A percentile compares a stretch with the other conserved stretches of the same genome.
phyloP scores from a whole-genome alignment of 73 alveolate species.

The Paraurostyla sp. region DNA sequence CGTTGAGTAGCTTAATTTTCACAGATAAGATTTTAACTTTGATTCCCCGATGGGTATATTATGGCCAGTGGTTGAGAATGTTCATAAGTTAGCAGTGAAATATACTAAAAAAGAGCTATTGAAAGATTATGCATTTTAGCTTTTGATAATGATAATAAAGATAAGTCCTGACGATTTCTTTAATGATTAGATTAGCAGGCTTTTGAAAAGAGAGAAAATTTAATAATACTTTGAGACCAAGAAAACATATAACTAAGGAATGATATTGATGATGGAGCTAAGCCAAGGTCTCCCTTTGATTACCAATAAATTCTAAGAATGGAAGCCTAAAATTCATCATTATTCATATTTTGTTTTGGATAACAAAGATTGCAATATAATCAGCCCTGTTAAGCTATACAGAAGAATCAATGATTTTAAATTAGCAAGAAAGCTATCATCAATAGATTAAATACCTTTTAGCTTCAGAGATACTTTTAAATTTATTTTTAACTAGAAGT shows the following conservation, averaged over 20 bases:
- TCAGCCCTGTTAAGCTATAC: not conserved
- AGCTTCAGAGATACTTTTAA: conserved; percentile 46
- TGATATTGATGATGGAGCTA: conserved; percentile 14
- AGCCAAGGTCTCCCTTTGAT: not conserved
- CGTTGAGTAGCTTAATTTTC: conserved; percentile 28
- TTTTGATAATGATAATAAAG: conserved; percentile 15
- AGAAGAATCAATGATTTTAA: not conserved
- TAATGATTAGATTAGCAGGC: not conserved
- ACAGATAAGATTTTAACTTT: conserved; percentile 24
- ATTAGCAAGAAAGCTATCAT: not conserved
- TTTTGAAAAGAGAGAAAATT: conserved; percentile 42
- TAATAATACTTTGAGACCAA: conserved; percentile 18
- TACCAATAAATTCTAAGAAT: not conserved
- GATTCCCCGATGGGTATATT: conserved; percentile 28
- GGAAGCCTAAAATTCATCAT: conserved; percentile 59
- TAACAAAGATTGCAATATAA: not conserved
- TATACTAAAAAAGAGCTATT: conserved; percentile 30
- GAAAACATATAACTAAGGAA: conserved; percentile 25
- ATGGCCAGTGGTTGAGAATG: conserved; percentile 61
- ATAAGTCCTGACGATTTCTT: conserved; percentile 49
- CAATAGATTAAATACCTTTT: conserved; percentile 3
- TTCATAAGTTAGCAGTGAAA: conserved; percentile 25
- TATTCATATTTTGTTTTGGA: not conserved
- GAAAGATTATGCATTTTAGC: conserved; percentile 45
- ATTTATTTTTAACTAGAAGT: conserved; percentile 4